Evolutionary conservation across 2,329 filamentous ascomycete genomes (phyloP), one percentile per base, ranked within the genome.

Genomic region (Sarocladium kiliense): DNA sequence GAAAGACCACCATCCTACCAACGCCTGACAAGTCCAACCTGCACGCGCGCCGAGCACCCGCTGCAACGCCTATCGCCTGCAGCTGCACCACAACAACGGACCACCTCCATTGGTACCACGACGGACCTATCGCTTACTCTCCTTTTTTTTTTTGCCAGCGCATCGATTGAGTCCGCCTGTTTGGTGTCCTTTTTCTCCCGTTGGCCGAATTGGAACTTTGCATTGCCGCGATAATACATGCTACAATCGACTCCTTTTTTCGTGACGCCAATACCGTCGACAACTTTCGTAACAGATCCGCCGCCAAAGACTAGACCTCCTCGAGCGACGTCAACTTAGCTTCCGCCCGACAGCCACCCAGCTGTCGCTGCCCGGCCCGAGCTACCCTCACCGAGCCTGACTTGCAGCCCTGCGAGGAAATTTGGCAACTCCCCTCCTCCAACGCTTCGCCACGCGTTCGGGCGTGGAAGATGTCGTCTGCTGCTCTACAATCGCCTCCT

Each of bases 401-500:
- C 18, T 34, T 23, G 47, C 53, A 30, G 42, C 41, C n/a, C 21
- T 23, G 3, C 19, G 7, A 36, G 6, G 32, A 53, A 11, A 36
- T 19, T 12, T 32, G 25, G 21, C 18, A 12, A 21, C 9, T 30
- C 23, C 9, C 19, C 39, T 11, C 44, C n/a, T 54, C 55, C 56
- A 55, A 54, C 56, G 50, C 54, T 19, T 41, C 50, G 23, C 50
- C 34, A 60, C 63, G 60, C 61, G 63, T 64, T 58, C 58, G 56
- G 56, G 61, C 61, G 61, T 63, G 61, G 58, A 71, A 65, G 56
- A 72, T 71, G 69, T 71, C 66, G 72, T 84, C 80, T 70, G 80
- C 84, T 75, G 80, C 80, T 63, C 73, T 87, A 67, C 84, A 87
- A 71, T 74, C 80, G 60, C 72, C 77, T 66, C 75, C 80, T 63